Conservation (phyloP, 805 yeast genomes). For the Ogataea trehalophila region DNA sequence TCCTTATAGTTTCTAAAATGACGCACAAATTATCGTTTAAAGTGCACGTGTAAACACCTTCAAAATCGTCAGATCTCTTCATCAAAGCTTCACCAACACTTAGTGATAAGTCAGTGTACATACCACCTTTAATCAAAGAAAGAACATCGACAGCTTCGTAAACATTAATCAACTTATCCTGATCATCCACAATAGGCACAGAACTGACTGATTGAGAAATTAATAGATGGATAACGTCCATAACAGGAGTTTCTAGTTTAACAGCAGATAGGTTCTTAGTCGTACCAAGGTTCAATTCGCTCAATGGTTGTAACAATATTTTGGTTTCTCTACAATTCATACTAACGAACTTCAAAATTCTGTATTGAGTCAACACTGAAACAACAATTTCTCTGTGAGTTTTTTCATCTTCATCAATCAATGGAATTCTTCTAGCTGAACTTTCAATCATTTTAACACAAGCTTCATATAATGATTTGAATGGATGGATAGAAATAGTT, state of each 20-base stretch:
- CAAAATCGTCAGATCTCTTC: constrained; percentile 92
- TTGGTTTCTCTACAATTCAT: constrained; percentile 93
- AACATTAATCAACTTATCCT: constrained; percentile 68
- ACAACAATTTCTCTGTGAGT: constrained; percentile 93
- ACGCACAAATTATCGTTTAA: constrained; percentile 80
- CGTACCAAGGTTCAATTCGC: constrained; percentile 63
- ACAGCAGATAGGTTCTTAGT: constrained; percentile 62
- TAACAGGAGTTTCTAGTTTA: constrained; percentile 85
- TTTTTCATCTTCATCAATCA: constrained; percentile 90
- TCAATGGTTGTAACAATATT: constrained; percentile 70
- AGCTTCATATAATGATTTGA: constrained; percentile 84
- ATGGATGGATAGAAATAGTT: constrained; percentile 85
- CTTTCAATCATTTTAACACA: constrained; percentile 87
- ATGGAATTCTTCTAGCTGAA: constrained; percentile 87
- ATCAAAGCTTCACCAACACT: constrained; percentile 95
- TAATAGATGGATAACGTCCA: constrained; percentile 82
- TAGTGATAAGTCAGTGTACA: constrained; percentile 82
- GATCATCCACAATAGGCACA: constrained; percentile 82
- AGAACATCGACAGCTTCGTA: constrained; percentile 95
- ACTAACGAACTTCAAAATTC: constrained; percentile 92
- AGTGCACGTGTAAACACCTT: constrained; percentile 96
- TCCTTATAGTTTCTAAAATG: constrained; percentile 87
- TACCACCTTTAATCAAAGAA: constrained; percentile 89
- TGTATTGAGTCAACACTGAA: constrained; percentile 90
- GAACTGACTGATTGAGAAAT: constrained; percentile 82